Evolutionary conservation across 495 filamentous ascomycete species (phyloP).

Genomic region (Echria macrotheca): DNA sequence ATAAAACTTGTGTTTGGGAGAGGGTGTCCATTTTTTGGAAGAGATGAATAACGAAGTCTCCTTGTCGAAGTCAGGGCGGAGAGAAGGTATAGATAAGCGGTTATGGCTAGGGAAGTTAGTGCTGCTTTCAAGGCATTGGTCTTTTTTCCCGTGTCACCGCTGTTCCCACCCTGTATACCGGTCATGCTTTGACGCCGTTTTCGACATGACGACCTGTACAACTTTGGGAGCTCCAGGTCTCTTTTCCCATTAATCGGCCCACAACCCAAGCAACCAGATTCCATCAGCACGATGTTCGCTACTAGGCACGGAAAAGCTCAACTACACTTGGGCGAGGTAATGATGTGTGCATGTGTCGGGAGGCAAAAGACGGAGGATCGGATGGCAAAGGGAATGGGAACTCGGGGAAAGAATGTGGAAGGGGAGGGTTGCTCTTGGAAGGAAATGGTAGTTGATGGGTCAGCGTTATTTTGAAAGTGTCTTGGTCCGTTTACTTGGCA

Average conservation of each 20-base stretch:
- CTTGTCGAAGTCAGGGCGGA: constrained; percentile 21
- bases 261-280: not conserved
- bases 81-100: constrained; percentile 30
- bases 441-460: no score
- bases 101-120: constrained; percentile 14
- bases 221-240: not conserved
- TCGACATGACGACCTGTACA: not conserved
- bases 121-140: constrained; percentile 13
- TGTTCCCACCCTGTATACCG: constrained; percentile 1
- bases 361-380: not conserved
- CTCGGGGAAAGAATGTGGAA: not conserved
- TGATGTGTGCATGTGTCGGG: constrained; percentile 1
- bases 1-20: constrained; percentile 14
- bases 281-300: not conserved
- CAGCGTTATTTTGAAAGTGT: no score
- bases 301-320: not conserved
- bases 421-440: no score
- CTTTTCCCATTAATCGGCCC: constrained; percentile 6
- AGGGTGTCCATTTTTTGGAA: constrained; percentile 15
- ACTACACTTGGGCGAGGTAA: not conserved
- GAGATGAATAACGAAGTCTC: constrained; percentile 32
- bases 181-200: constrained; percentile 5
- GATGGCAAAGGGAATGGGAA: not conserved
- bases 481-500: no score
- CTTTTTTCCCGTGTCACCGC: constrained; percentile 11